Percentiles rank a stretch among this genome's conserved stretches.
These are phyloP conservation scores for Datura wrightii DNA, from an alignment of 257 asterid genomes.

Conservation along the genomic window DNA sequence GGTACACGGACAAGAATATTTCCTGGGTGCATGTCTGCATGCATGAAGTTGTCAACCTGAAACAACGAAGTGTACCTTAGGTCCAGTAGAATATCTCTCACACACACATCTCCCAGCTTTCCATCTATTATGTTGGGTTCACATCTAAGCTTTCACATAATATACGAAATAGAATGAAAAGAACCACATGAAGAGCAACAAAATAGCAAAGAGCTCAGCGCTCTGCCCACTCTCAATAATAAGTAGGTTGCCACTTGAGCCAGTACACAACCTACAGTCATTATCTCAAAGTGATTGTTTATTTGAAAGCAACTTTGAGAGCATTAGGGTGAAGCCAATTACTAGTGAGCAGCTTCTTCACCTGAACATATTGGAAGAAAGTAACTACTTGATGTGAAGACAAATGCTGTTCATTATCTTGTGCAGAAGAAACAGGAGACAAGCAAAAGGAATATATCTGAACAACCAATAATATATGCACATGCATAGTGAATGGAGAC, in stretches of 20 bases:
- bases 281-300: background rate
- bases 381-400: background rate
- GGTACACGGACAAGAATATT: constrained; percentile 77
- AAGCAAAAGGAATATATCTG: background rate
- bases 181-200: background rate
- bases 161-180: background rate
- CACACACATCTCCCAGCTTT: background rate
- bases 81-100: background rate
- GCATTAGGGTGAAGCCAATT: constrained; percentile 13
- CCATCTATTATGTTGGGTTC: background rate
- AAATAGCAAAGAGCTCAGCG: background rate
- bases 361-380: background rate
- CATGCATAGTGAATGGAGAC: constrained; percentile 1
- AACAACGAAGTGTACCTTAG: constrained; percentile 27
- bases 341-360: background rate
- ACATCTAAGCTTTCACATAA: constrained; percentile 23
- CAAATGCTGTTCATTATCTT: background rate
- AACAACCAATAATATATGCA: background rate
- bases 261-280: background rate
- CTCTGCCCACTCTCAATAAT: background rate
- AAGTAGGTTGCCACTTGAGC: background rate
- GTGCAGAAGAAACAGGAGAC: background rate
- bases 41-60: constrained; percentile 87
- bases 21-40: constrained; percentile 93
- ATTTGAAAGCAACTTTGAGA: background rate